Conservation (phyloP, 192 early-diverging fungal species). For the Lunasporangiospora selenospora region DNA sequence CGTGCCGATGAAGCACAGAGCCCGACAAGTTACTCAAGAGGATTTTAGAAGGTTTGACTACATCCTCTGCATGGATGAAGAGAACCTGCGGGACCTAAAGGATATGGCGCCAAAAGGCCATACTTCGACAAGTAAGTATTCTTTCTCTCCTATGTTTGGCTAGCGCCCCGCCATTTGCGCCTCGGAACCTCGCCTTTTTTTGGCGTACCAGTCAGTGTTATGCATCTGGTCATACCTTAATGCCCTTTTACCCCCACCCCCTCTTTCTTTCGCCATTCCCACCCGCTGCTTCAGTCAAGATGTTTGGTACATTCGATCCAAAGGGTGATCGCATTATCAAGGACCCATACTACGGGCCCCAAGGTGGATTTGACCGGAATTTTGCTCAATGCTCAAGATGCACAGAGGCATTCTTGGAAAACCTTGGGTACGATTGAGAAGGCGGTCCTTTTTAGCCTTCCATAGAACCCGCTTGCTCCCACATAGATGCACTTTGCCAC, state of each 20-base stretch:
- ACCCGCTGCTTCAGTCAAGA: conserved; percentile 45
- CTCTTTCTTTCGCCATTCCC: not conserved
- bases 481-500: too few relatives aligned
- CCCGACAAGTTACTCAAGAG: conserved; percentile 64
- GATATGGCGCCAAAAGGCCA: conserved; percentile 40
- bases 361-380: conserved; percentile 78
- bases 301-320: conserved; percentile 86
- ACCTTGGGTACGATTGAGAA: conserved; percentile 51
- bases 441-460: not conserved
- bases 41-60: conserved; percentile 84
- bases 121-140: conserved; percentile 35
- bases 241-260: too few relatives aligned
- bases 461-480: too few relatives aligned
- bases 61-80: conserved; percentile 92
- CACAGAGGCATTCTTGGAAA: conserved; percentile 72
- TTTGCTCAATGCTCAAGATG: conserved; percentile 76
- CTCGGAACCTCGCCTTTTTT: not conserved
- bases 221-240: too few relatives aligned
- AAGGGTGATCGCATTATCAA: conserved; percentile 74
- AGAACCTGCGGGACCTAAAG: conserved; percentile 72
- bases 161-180: too few relatives aligned
- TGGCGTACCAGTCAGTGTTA: too few relatives aligned
- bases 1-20: conserved; percentile 77
- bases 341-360: conserved; percentile 63
- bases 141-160: conserved; percentile 4